A percentile compares a stretch with the other conserved stretches of the same genome.
phyloP scores from a whole-genome alignment of 805 yeast species.

The Candida andamanensis region DNA sequence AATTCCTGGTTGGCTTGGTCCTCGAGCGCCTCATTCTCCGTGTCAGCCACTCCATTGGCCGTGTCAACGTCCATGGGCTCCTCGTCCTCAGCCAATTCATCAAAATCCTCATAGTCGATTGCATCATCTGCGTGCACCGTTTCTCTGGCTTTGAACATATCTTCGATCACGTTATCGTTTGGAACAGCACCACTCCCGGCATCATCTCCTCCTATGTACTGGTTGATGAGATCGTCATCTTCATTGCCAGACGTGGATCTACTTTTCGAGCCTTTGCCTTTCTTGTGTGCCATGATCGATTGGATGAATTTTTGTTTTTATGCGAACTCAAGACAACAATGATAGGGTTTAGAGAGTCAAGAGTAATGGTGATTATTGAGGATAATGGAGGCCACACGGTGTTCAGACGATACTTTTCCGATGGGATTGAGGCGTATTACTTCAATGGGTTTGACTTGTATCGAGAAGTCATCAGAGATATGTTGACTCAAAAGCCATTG shows the following conservation, averaged over 20 bases:
- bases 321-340: too few species aligned
- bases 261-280: too few species aligned
- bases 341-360: too few species aligned
- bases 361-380: too few species aligned
- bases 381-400: too few species aligned
- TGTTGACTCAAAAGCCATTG: not conserved
- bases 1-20: conserved; percentile 34
- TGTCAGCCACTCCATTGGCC: conserved; percentile 17
- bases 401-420: too few species aligned
- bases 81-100: conserved; percentile 83
- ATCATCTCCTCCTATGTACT: conserved; percentile 13
- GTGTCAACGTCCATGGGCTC: conserved; percentile 35
- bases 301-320: too few species aligned
- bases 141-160: conserved; percentile 29
- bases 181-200: conserved; percentile 9
- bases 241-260: too few species aligned
- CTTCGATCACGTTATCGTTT: conserved; percentile 30
- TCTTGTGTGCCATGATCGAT: too few species aligned
- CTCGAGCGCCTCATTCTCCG: conserved; percentile 21
- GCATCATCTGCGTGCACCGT: conserved; percentile 87
- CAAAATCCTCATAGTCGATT: conserved; percentile 89
- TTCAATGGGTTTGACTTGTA: conserved; percentile 4
- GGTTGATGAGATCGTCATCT: conserved; percentile 10
- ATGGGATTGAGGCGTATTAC: not conserved
- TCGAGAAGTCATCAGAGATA: conserved; percentile 6